Evolutionary conservation across 1,139 yeast species (phyloP).

Genomic region (Saccharomyces hybrid): DNA sequence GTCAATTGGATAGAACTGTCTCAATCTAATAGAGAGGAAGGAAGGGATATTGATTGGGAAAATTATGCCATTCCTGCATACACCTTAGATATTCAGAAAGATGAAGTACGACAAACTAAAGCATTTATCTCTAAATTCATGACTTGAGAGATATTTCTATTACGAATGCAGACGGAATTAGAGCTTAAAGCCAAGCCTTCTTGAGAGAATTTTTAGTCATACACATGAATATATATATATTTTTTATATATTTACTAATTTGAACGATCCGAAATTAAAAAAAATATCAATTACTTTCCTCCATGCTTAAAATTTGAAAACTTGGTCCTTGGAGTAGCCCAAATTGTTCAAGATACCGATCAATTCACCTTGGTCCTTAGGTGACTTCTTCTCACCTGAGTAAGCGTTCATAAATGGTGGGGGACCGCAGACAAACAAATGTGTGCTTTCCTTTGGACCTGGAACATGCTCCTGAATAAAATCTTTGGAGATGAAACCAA

Average conservation of each 20-base stretch:
- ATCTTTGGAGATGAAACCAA: constrained; percentile 71
- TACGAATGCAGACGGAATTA: neutral
- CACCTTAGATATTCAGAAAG: constrained; percentile 9
- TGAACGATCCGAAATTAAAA: neutral
- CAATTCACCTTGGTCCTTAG: constrained; percentile 92
- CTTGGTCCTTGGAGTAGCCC: constrained; percentile 82
- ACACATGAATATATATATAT: neutral
- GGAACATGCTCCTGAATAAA: constrained; percentile 52
- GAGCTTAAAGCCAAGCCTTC: neutral
- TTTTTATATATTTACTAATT: neutral
- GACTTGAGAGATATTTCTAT: neutral
- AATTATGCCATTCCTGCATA: constrained; percentile 14
- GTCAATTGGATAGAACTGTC: constrained; percentile 6
- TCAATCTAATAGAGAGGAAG: neutral
- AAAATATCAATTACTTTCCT: neutral
- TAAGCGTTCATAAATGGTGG: constrained; percentile 77
- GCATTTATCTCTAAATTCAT: constrained; percentile 3
- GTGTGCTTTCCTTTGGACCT: constrained; percentile 51
- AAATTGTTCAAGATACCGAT: constrained; percentile 81
- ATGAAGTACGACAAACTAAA: constrained; percentile 13
- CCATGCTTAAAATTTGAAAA: constrained; percentile 64
- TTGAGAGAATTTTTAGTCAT: neutral
- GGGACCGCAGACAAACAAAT: constrained; percentile 87
- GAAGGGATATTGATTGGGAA: constrained; percentile 9
- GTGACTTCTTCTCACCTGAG: constrained; percentile 49